phyloP scores from a whole-genome alignment of 2,329 filamentous ascomycete species.

The Drechslerella stenobrocha region DNA sequence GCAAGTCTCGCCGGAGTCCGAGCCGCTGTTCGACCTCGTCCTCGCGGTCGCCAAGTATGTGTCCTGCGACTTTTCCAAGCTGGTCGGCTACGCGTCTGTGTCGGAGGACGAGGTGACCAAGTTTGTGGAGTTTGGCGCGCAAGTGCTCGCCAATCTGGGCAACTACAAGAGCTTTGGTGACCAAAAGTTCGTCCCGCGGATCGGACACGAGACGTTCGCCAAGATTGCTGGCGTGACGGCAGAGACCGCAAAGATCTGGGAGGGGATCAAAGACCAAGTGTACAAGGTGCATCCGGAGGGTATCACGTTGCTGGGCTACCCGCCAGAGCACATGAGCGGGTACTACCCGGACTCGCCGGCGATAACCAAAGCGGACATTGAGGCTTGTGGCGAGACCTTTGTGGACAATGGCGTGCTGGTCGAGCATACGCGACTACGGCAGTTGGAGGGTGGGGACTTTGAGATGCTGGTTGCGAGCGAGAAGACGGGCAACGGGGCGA shows the following conservation, averaged over 20 bases:
- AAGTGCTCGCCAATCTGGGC: slow-evolving; percentile 77
- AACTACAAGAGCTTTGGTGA: slow-evolving; percentile 87
- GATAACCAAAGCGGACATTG: slow-evolving; percentile 76
- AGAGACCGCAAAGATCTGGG: slow-evolving; percentile 67
- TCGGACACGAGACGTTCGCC: slow-evolving; percentile 66
- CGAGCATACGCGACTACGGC: slow-evolving; percentile 76
- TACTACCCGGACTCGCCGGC: slow-evolving; percentile 77
- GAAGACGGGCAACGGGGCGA: slow-evolving; percentile 33
- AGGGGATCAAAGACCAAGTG: slow-evolving; percentile 70
- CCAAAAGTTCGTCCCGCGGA: slow-evolving; percentile 77
- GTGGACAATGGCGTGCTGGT: slow-evolving; percentile 70
- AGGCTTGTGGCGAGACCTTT: slow-evolving; percentile 71
- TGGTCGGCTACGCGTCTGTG: slow-evolving; percentile 68
- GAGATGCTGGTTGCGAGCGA: slow-evolving; percentile 64
- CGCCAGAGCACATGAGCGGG: slow-evolving; percentile 74
- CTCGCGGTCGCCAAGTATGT: slow-evolving; percentile 69
- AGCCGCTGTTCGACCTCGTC: slow-evolving; percentile 79
- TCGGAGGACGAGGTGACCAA: slow-evolving; percentile 66
- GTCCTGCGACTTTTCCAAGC: slow-evolving; percentile 70
- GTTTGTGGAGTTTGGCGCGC: slow-evolving; percentile 76
- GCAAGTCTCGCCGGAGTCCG: slow-evolving; percentile 79
- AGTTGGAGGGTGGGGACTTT: slow-evolving; percentile 65
- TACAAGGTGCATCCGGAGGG: slow-evolving; percentile 64
- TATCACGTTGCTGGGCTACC: slow-evolving; percentile 75
- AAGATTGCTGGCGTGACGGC: slow-evolving; percentile 65